A percentile compares a stretch with the other conserved stretches of the same genome.
Evolutionary conservation across 73 alveolate species (phyloP).

Genomic region (Breviolum minutum): DNA sequence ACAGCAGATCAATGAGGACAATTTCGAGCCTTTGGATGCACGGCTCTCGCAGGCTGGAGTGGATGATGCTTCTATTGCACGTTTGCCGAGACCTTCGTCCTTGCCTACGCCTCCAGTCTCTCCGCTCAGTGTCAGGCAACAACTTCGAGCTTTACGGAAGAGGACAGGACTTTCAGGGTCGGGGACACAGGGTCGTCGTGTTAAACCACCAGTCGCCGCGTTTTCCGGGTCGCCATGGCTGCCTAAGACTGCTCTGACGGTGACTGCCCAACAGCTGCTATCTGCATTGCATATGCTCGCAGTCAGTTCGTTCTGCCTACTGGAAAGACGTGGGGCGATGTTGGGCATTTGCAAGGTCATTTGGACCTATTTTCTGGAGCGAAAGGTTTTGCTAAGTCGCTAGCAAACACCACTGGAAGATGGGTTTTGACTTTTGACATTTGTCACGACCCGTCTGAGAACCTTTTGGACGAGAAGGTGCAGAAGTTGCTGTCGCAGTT

Average conservation of each 20-base stretch:
- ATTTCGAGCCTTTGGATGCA: background rate
- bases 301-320: background rate
- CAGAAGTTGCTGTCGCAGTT: background rate
- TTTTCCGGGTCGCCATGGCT: conserved; percentile 43
- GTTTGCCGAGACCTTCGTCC: too few species aligned
- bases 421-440: background rate
- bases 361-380: background rate
- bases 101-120: too few species aligned
- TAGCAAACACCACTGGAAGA: background rate
- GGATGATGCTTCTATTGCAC: background rate
- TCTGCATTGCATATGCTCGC: too few species aligned
- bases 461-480: background rate
- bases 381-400: background rate
- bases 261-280: background rate
- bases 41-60: background rate
- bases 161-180: too few species aligned
- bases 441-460: background rate
- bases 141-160: too few species aligned
- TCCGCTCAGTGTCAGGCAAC: too few species aligned
- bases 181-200: too few species aligned
- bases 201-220: too few species aligned
- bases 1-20: background rate
- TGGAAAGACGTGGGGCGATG: background rate
- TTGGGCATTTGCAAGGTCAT: background rate
- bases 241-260: background rate